A percentile compares a stretch with the other conserved stretches of the same genome.
Evolutionary conservation across 371 early-diverging fungal genomes (phyloP).

Genomic region (Nematocida sp.): DNA sequence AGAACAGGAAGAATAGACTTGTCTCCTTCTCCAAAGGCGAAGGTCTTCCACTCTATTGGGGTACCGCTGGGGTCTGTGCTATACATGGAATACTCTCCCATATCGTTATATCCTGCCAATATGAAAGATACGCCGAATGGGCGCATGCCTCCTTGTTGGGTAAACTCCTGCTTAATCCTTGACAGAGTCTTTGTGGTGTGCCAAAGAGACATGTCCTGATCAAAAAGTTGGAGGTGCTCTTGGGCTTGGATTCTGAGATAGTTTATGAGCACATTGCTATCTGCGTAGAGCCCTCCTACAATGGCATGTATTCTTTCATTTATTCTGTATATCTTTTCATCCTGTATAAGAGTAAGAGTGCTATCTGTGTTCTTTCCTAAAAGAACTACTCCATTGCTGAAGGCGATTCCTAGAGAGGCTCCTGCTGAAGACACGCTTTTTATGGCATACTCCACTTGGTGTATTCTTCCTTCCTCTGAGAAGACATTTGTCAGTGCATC

Average conservation of each 20-base stretch:
- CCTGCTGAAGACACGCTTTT: conserved; percentile 95
- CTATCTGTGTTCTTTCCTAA: conserved; percentile 87
- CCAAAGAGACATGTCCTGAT: conserved; percentile 80
- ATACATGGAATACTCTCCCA: conserved; percentile 84
- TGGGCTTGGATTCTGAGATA: conserved; percentile 81
- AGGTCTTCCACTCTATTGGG: conserved; percentile 93
- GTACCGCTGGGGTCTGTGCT: conserved; percentile 97
- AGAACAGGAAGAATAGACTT: conserved; percentile 58
- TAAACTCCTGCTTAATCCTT: conserved; percentile 92
- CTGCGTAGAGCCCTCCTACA: conserved; percentile 93
- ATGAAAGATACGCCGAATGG: conserved; percentile 96
- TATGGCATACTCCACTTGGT: conserved; percentile 99
- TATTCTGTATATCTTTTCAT: conserved; percentile 83
- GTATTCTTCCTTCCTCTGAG: conserved; percentile 77
- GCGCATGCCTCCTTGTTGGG: conserved; percentile 91
- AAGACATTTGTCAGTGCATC: conserved; percentile 61
- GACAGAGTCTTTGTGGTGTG: conserved; percentile 85
- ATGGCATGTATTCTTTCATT: conserved; percentile 79
- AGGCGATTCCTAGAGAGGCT: conserved; percentile 80
- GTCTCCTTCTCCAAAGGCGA: conserved; percentile 85
- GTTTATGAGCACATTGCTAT: conserved; percentile 88
- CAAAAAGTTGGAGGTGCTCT: conserved; percentile 76
- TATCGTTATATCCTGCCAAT: conserved; percentile 81
- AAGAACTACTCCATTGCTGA: conserved; percentile 83
- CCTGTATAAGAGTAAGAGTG: conserved; percentile 63